Evolutionary conservation across 805 yeast genomes (phyloP).

Genomic region (Lipomyces orientalis): DNA sequence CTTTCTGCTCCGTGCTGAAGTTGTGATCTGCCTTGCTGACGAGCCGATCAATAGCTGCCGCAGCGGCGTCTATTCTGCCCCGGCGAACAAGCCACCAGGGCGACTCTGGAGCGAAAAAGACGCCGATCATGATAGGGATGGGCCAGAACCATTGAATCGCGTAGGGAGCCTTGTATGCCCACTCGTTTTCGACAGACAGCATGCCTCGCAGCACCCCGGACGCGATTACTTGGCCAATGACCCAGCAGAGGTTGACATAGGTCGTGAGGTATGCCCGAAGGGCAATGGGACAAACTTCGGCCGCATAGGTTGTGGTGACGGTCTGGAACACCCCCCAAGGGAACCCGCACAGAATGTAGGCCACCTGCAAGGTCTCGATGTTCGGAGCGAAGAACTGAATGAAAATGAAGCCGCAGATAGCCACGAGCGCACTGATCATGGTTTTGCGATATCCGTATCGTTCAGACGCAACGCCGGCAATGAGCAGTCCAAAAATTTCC

Average conservation of each 20-base stretch:
- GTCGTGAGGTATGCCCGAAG: constrained; percentile 45
- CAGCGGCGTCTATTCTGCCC: constrained; percentile 15
- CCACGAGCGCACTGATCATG: constrained; percentile 47
- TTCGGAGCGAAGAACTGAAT: constrained; percentile 55
- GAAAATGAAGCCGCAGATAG: constrained; percentile 41
- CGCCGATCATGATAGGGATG: constrained; percentile 50
- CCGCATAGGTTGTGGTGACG: constrained; percentile 58
- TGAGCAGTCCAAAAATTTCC: constrained; percentile 54
- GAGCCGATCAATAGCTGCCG: constrained; percentile 5
- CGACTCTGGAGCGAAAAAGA: constrained; percentile 51
- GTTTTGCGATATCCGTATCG: constrained; percentile 54
- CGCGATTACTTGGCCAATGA: constrained; percentile 59
- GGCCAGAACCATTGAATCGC: constrained; percentile 69
- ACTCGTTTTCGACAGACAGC: not conserved
- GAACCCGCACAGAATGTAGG: constrained; percentile 49
- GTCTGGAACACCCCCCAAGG: constrained; percentile 63
- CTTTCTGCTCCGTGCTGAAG: constrained; percentile 1
- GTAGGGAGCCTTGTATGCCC: constrained; percentile 56
- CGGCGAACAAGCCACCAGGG: constrained; percentile 32
- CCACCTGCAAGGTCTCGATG: constrained; percentile 48
- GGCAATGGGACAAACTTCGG: constrained; percentile 60
- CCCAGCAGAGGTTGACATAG: constrained; percentile 29
- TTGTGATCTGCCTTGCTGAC: not conserved
- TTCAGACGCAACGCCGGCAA: constrained; percentile 54
- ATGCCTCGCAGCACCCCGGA: constrained; percentile 42